These are phyloP conservation scores for Chlamydomonas reinhardtii DNA, from an alignment of 163 green algal species.

Conservation along the genomic window DNA sequence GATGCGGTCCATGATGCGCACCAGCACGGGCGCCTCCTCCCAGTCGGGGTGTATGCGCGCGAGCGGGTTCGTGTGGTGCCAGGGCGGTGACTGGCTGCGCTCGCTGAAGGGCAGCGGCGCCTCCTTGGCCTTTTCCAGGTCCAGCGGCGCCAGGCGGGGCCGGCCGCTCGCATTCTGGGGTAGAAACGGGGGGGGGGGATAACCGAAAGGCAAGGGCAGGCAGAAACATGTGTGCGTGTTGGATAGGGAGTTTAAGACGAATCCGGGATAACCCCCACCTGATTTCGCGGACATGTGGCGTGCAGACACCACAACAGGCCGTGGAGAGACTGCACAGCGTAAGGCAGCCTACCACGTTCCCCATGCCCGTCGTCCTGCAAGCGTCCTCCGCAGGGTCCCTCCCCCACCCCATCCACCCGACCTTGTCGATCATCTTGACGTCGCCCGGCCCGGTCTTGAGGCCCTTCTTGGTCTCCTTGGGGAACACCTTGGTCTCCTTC, in stretches of 20 bases:
- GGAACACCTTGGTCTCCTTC: conserved; percentile 51
- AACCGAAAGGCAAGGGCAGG: no score
- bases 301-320: no score
- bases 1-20: conserved; percentile 65
- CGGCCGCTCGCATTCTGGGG: conserved; percentile 14
- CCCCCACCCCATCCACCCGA: no score
- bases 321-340: no score
- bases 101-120: conserved; percentile 33
- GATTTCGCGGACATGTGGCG: no score
- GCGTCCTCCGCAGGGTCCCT: no score
- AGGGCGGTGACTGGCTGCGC: conserved; percentile 57
- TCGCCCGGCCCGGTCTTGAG: conserved; percentile 18
- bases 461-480: conserved; percentile 53
- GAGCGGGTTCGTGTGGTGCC: conserved; percentile 69
- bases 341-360: no score
- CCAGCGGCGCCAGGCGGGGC: conserved; percentile 35
- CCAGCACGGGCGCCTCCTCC: conserved; percentile 63
- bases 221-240: no score
- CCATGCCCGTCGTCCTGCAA: no score
- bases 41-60: conserved; percentile 68
- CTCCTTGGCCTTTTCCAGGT: conserved; percentile 45
- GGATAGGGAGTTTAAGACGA: no score
- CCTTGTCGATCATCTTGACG: no score
- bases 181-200: background rate
- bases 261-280: no score